Conservation (phyloP, 2,329 filamentous ascomycete species). For the Metarhizium robertsii region DNA sequence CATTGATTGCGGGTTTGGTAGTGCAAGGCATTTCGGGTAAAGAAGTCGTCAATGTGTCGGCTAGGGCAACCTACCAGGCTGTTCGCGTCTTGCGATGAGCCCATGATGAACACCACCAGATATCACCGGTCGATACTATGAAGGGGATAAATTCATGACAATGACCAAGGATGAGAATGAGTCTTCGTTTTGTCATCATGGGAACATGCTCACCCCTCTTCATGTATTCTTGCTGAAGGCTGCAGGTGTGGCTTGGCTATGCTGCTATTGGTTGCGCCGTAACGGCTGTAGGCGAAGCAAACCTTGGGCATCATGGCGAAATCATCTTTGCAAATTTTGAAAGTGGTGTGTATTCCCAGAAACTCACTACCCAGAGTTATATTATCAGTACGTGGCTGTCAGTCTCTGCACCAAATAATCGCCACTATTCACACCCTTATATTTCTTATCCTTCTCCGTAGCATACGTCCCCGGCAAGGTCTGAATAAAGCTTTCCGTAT, state of each 20-base stretch:
- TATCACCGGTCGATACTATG: too few relatives aligned
- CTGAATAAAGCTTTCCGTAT: conserved; percentile 66
- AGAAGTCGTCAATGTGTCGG: conserved; percentile 8
- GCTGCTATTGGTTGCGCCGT: background rate
- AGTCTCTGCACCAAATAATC: conserved; percentile 74
- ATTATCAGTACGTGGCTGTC: conserved; percentile 55
- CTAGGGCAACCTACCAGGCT: background rate
- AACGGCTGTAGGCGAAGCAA: background rate
- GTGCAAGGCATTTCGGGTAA: conserved; percentile 14
- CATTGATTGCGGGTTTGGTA: conserved; percentile 6
- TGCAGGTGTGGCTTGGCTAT: background rate
- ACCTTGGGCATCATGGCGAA: background rate
- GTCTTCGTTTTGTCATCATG: background rate
- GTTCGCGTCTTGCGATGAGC: background rate
- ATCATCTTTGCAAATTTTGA: background rate
- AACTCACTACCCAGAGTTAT: background rate
- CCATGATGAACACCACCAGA: background rate
- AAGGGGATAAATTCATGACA: too few relatives aligned
- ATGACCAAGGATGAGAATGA: background rate
- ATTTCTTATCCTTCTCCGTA: conserved; percentile 62
- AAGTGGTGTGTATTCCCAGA: background rate
- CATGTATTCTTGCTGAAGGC: background rate
- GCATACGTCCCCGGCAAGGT: conserved; percentile 70
- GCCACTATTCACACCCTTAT: conserved; percentile 65
- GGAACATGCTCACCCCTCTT: background rate